A percentile compares a stretch with the other conserved stretches of the same genome.
These are phyloP conservation scores for Phytophthora hybrid DNA, from an alignment of 352 stramenopile species.

Conservation along the genomic window DNA sequence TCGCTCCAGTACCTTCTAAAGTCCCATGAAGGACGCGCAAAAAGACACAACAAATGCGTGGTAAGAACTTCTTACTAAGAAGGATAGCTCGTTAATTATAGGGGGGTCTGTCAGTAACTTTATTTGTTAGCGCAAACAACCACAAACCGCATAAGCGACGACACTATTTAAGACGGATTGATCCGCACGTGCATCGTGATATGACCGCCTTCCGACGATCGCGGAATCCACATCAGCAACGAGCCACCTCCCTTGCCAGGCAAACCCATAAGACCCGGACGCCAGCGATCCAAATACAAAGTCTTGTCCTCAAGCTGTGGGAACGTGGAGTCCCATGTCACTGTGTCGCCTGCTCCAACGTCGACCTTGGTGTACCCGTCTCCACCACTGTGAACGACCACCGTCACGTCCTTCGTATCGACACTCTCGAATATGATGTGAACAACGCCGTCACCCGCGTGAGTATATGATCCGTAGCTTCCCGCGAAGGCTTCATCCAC, in stretches of 20 bases:
- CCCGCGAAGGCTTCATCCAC: conserved; percentile 49
- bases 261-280: conserved; percentile 34
- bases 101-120: no score
- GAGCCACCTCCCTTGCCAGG: conserved; percentile 35
- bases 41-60: no score
- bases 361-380: conserved; percentile 33
- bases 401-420: conserved; percentile 45
- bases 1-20: no score
- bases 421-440: conserved; percentile 44
- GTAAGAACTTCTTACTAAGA: no score
- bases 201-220: conserved; percentile 39
- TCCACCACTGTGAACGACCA: conserved; percentile 33
- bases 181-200: conserved; percentile 58
- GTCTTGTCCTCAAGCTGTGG: conserved; percentile 47
- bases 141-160: neutral
- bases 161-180: conserved; percentile 40
- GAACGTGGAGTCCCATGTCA: conserved; percentile 36
- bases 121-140: neutral
- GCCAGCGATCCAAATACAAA: conserved; percentile 52
- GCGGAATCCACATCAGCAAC: conserved; percentile 39
- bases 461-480: conserved; percentile 43
- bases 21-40: no score
- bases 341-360: conserved; percentile 30
- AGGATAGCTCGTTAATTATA: no score
- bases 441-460: conserved; percentile 36